Evolutionary conservation across 1,139 yeast genomes (phyloP), one percentile per base, ranked within the genome.

Genomic region (Citeromyces siamensis): DNA sequence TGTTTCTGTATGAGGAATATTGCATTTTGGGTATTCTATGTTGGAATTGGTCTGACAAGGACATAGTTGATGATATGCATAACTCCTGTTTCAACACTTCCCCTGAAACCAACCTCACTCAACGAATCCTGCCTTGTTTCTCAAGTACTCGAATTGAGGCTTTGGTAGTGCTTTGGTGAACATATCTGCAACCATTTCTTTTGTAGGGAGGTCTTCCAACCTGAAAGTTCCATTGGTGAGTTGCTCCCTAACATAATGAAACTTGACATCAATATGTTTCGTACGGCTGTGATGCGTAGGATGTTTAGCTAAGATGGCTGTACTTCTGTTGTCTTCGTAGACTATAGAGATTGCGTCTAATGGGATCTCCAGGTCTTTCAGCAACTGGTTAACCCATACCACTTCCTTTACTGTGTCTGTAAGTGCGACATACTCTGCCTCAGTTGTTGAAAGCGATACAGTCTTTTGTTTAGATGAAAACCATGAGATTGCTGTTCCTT

Each of bases 271-370:
- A 6, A 42, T 42, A 26, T 41, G 45, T 29, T 42, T 45, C 27
- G 48, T 42, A 12, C 43, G 12, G 10, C 22, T 13, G 29, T 43
- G 44, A 21, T 23, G 34, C n/a, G 36, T 34, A 2, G 47, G 42
- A 13, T 46, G 44, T 12, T 32, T 12, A 17, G 44, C 39, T 10
- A 46, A 26, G 5, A 36, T 26, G 17, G 42, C 35, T 18, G 41
- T 37, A 10, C 46, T 35, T 14, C 43, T 42, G 33, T 46, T 44
- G 32, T 44, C 48, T n/a, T n/a, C n/a, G n/a, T n/a, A n/a, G n/a
- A n/a, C n/a, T n/a, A n/a, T n/a, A n/a, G n/a, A n/a, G n/a, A n/a
- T n/a, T n/a, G n/a, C n/a, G n/a, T n/a, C n/a, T n/a, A n/a, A n/a
- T n/a, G n/a, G n/a, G n/a, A n/a, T n/a, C n/a, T n/a, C n/a, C n/a